These are phyloP conservation scores for Ceraceosorus bombacis DNA, from an alignment of 1,284 basidiomycete genomes.

Conservation along the genomic window DNA sequence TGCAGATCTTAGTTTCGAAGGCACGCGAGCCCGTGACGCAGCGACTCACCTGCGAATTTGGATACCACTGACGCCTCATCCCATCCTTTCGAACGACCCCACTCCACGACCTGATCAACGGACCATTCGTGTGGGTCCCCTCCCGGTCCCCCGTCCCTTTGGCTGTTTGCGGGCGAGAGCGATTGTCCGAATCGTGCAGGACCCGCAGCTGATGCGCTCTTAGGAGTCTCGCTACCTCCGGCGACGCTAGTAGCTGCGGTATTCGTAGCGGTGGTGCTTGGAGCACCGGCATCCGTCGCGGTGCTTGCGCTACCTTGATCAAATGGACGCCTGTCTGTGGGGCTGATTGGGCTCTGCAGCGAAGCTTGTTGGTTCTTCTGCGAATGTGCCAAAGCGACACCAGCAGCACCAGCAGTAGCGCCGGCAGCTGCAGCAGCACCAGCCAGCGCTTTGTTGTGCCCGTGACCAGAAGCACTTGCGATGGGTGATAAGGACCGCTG, in stretches of 20 bases:
- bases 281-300: background rate
- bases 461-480: constrained; percentile 7
- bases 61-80: constrained; percentile 66
- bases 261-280: constrained; percentile 8
- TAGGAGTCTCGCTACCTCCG: constrained; percentile 30
- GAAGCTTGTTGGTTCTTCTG: constrained; percentile 7
- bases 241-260: constrained; percentile 37
- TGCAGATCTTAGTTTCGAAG: background rate
- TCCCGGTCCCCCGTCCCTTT: constrained; percentile 4
- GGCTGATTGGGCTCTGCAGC: background rate
- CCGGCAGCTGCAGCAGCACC: constrained; percentile 9
- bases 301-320: background rate
- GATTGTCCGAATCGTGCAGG: constrained; percentile 1
- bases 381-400: background rate
- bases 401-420: constrained; percentile 45
- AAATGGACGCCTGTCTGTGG: background rate
- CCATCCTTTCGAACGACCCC: constrained; percentile 77
- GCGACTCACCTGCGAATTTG: constrained; percentile 59
- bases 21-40: too few relatives aligned
- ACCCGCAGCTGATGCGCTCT: constrained; percentile 1
- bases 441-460: background rate
- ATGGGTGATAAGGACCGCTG: constrained; percentile 5
- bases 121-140: constrained; percentile 66
- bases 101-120: constrained; percentile 81
- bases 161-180: constrained; percentile 6